These are phyloP conservation scores for Diaporthe australafricana DNA, from an alignment of 2,329 filamentous ascomycete species.

Conservation along the genomic window DNA sequence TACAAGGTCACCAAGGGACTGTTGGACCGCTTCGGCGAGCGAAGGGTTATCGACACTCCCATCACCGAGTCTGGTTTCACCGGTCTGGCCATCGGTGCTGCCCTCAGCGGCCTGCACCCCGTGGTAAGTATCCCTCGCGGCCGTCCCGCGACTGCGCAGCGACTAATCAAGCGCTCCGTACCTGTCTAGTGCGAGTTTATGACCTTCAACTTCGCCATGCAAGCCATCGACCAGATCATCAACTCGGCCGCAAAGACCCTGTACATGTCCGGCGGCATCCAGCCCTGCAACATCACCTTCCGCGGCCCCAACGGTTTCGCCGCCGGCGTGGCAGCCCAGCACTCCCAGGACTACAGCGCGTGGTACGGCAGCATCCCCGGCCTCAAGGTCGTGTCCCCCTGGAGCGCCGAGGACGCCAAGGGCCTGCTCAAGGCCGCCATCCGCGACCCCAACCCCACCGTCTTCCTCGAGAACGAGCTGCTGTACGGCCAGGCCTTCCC, in stretches of 20 bases:
- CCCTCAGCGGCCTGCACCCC: constrained; percentile 92
- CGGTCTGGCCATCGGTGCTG: constrained; percentile 94
- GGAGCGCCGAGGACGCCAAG: constrained; percentile 98
- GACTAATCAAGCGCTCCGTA: background rate
- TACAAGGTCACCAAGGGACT: constrained; percentile 99
- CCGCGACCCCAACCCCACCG: constrained; percentile 96
- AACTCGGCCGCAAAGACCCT: constrained; percentile 99
- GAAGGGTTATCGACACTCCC: constrained; percentile 96
- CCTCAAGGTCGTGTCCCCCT: constrained; percentile 95
- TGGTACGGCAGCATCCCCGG: constrained; percentile 99
- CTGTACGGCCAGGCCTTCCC: constrained; percentile 96
- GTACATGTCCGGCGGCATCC: constrained; percentile 99
- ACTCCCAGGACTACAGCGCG: constrained; percentile 98
- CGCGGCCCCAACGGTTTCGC: constrained; percentile 99
- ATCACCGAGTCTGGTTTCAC: constrained; percentile 98
- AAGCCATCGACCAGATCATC: constrained; percentile 99
- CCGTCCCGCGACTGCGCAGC: background rate
- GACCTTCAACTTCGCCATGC: constrained; percentile 99
- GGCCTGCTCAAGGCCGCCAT: constrained; percentile 98
- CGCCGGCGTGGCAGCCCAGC: constrained; percentile 93
- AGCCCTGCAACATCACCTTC: constrained; percentile 99
- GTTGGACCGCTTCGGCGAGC: constrained; percentile 95
- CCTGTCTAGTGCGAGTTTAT: constrained; percentile 91
- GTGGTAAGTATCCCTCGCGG: constrained; percentile 73
- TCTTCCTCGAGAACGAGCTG: constrained; percentile 88